Conservation (phyloP, 176 grass and related monocot genomes). For the Rhipidocladum racemiflorum region DNA sequence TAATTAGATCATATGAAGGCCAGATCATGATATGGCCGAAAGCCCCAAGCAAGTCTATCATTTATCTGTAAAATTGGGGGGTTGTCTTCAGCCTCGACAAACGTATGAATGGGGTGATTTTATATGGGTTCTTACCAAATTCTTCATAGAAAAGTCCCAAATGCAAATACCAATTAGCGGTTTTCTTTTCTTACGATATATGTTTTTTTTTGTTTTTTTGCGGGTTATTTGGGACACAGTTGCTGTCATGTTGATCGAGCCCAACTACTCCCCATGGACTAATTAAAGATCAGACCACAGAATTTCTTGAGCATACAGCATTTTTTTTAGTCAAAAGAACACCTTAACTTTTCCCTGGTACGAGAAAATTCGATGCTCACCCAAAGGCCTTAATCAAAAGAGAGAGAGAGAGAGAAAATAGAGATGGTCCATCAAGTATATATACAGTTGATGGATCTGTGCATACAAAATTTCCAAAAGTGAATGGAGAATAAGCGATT, state of each 20-base stretch:
- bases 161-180: background rate
- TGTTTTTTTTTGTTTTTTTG: background rate
- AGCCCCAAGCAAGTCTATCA: background rate
- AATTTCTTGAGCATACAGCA: background rate
- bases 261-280: background rate
- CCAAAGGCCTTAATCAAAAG: background rate
- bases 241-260: background rate
- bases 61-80: background rate
- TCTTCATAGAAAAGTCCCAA: background rate
- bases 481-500: background rate
- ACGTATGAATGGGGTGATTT: background rate
- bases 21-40: background rate
- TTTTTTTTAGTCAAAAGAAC: background rate
- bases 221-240: background rate
- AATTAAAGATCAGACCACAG: background rate
- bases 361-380: conserved; percentile 23
- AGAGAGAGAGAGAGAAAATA: background rate
- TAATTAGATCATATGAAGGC: background rate
- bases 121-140: background rate
- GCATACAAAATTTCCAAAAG: background rate
- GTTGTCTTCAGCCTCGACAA: background rate
- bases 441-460: too few relatives aligned
- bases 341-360: background rate
- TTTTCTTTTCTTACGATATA: background rate
- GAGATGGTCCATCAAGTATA: background rate